phyloP scores from a whole-genome alignment of 2,329 filamentous ascomycete genomes.

The Zymoseptoria pseudotritici region DNA sequence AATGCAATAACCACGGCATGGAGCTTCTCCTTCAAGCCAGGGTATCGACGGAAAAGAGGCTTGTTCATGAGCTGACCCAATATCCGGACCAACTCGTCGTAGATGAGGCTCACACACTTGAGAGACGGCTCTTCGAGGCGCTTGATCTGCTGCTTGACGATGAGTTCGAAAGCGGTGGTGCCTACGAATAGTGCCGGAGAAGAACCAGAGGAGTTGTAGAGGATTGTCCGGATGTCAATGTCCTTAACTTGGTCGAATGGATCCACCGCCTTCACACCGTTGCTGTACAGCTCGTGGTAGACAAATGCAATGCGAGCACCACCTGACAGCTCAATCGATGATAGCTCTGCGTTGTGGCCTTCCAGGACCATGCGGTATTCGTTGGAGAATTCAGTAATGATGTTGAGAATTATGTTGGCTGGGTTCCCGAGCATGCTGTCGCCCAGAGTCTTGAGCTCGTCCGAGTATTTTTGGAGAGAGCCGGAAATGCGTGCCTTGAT shows the following conservation, averaged over 20 bases:
- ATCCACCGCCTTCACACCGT: conserved; percentile 94
- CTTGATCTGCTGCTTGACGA: conserved; percentile 98
- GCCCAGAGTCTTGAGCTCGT: conserved; percentile 74
- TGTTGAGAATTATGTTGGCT: conserved; percentile 92
- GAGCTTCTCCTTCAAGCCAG: conserved; percentile 93
- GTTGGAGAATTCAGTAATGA: conserved; percentile 97
- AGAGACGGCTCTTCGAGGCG: conserved; percentile 90
- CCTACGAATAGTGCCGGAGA: conserved; percentile 95
- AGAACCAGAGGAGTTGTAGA: conserved; percentile 98
- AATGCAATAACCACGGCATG: conserved; percentile 86
- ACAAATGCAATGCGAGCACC: conserved; percentile 98
- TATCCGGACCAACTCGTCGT: conserved; percentile 94
- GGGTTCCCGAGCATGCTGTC: conserved; percentile 95
- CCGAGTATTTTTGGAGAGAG: conserved; percentile 82
- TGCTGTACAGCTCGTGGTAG: conserved; percentile 96
- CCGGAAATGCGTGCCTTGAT: conserved; percentile 96
- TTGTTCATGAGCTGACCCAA: conserved; percentile 83
- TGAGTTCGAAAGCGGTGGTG: conserved; percentile 95
- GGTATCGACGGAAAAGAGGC: conserved; percentile 84
- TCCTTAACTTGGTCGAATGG: conserved; percentile 98
- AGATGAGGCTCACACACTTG: conserved; percentile 95
- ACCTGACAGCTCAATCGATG: conserved; percentile 86
- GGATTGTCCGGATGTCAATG: conserved; percentile 89
- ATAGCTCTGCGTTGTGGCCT: conserved; percentile 93
- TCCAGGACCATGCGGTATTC: conserved; percentile 95